A percentile compares a stretch with the other conserved stretches of the same genome.
phyloP scores from a whole-genome alignment of 2,329 filamentous ascomycete species.

The Scleromitrula shiraiana region DNA sequence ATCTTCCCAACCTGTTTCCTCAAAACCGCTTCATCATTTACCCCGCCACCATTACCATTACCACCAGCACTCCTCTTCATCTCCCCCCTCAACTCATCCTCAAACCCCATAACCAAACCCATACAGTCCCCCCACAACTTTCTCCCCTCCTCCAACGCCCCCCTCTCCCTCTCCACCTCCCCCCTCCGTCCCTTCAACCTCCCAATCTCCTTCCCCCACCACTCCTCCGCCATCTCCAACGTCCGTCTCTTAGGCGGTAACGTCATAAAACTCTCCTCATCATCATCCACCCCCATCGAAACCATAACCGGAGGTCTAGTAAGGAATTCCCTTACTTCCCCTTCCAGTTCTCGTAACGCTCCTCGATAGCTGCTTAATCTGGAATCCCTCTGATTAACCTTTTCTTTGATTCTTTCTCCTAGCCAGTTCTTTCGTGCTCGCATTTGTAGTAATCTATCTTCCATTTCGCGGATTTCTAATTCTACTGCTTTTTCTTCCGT shows the following conservation, averaged over 20 bases:
- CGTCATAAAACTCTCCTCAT: constrained; percentile 42
- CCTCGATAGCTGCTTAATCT: constrained; percentile 65
- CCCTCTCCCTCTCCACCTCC: constrained; percentile 51
- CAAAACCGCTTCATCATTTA: constrained; percentile 34
- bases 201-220: constrained; percentile 58
- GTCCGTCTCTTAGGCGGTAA: constrained; percentile 59
- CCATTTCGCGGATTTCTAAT: constrained; percentile 57
- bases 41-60: too few relatives aligned
- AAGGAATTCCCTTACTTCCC: constrained; percentile 52
- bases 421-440: constrained; percentile 53
- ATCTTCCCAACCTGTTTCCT: constrained; percentile 46
- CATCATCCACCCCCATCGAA: constrained; percentile 22
- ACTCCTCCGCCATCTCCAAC: constrained; percentile 59
- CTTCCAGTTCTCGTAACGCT: constrained; percentile 58
- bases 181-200: constrained; percentile 46
- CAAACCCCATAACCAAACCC: constrained; percentile 53
- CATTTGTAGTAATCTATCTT: constrained; percentile 54
- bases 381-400: constrained; percentile 59
- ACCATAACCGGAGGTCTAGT: constrained; percentile 40
- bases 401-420: constrained; percentile 50
- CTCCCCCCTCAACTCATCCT: constrained; percentile 50
- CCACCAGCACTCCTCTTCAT: too few relatives aligned
- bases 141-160: constrained; percentile 60
- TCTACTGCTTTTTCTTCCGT: constrained; percentile 46
- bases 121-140: constrained; percentile 58